These are phyloP conservation scores for Colletotrichum liaoningense DNA, from an alignment of 2,329 filamentous ascomycete genomes.

Conservation along the genomic window DNA sequence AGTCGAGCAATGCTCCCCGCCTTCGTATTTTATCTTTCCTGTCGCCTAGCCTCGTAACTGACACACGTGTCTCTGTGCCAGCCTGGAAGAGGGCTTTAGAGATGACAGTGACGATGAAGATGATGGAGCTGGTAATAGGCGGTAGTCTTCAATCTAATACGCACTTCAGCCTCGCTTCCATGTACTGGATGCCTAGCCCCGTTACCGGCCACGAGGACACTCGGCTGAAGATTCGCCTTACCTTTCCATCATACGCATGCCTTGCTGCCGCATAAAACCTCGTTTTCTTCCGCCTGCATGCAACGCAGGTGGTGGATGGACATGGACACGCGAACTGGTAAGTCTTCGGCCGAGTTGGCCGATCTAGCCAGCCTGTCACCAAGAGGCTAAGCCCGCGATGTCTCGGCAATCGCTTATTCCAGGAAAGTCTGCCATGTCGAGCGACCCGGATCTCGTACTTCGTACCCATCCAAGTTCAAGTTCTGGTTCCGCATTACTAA, in stretches of 20 bases:
- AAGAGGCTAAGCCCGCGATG: background rate
- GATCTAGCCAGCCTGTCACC: slow-evolving; percentile 5
- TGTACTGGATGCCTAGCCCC: background rate
- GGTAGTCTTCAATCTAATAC: slow-evolving; percentile 31
- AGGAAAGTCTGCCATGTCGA: background rate
- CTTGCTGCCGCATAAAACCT: slow-evolving; percentile 3
- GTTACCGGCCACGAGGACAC: slow-evolving; percentile 15
- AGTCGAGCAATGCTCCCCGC: slow-evolving; percentile 41
- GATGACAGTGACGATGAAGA: slow-evolving; percentile 59
- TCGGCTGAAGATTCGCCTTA: slow-evolving; percentile 1
- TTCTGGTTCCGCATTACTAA: background rate
- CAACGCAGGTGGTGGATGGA: background rate
- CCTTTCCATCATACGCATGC: background rate
- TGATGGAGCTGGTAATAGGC: slow-evolving; percentile 36
- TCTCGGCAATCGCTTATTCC: background rate
- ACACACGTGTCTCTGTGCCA: slow-evolving; percentile 40
- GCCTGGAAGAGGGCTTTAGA: slow-evolving; percentile 68
- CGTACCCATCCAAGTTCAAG: background rate
- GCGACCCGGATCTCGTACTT: background rate
- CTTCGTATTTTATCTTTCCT: background rate
- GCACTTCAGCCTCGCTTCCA: slow-evolving; percentile 17
- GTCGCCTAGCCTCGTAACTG: background rate
- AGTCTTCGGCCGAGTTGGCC: slow-evolving; percentile 3
- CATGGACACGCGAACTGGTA: background rate
- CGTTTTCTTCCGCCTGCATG: background rate